A percentile compares a stretch with the other conserved stretches of the same genome.
phyloP scores from a whole-genome alignment of 306 rosid genomes.

The Corylus americana region DNA sequence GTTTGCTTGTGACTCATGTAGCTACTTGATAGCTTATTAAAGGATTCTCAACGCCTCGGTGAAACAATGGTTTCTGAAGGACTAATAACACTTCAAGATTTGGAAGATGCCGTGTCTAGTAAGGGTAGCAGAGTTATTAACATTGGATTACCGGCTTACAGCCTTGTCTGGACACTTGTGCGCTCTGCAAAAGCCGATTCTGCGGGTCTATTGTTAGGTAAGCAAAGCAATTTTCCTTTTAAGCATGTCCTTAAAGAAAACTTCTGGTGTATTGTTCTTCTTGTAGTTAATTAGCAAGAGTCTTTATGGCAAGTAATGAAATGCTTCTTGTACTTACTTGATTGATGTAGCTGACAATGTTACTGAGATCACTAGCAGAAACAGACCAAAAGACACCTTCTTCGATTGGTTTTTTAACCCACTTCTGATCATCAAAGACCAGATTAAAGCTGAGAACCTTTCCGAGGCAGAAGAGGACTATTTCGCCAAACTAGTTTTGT shows the following conservation, averaged over 20 bases:
- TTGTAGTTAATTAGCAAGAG: neutral
- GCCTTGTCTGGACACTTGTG: constrained; percentile 70
- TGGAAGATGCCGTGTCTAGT: constrained; percentile 70
- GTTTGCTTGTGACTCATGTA: constrained; percentile 37
- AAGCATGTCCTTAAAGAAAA: neutral
- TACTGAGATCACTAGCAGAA: constrained; percentile 71
- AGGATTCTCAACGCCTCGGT: constrained; percentile 54
- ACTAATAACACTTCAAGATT: constrained; percentile 57
- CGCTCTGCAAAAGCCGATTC: constrained; percentile 74
- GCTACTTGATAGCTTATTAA: constrained; percentile 72
- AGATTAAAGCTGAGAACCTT: constrained; percentile 83
- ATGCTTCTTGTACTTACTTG: constrained; percentile 13
- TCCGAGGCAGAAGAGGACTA: constrained; percentile 76
- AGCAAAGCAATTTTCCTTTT: constrained; percentile 28
- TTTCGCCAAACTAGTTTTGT: constrained; percentile 69
- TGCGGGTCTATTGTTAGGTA: constrained; percentile 67
- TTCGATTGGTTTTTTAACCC: constrained; percentile 94
- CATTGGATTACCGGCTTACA: constrained; percentile 84
- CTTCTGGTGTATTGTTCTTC: neutral
- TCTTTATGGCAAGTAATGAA: neutral
- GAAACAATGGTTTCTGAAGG: constrained; percentile 79
- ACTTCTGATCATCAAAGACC: constrained; percentile 82
- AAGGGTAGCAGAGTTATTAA: constrained; percentile 69
- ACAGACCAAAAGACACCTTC: constrained; percentile 72
- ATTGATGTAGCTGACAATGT: constrained; percentile 54